phyloP scores from a whole-genome alignment of 1,284 basidiomycete genomes.

The Ustilago bromivora region DNA sequence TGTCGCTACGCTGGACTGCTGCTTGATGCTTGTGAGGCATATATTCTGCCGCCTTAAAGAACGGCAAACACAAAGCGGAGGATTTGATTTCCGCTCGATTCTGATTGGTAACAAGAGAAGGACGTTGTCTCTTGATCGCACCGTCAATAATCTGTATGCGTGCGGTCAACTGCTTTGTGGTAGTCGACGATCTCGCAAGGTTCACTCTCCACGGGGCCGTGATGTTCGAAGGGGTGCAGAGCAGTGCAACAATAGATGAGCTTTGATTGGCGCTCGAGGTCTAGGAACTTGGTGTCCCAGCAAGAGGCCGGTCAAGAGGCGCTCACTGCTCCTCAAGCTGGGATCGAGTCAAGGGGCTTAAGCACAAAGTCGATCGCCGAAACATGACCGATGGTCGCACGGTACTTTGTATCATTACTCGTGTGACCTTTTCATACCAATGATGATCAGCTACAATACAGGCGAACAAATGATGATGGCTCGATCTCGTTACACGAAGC shows the following conservation, averaged over 20 bases:
- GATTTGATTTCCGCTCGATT: constrained; percentile 1
- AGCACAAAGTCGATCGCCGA: constrained; percentile 4
- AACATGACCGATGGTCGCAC: constrained; percentile 4
- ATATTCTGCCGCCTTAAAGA: constrained; percentile 3
- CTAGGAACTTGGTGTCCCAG: neutral
- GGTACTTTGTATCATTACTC: neutral
- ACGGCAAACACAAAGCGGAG: neutral
- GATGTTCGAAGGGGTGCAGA: neutral
- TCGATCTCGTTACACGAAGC: neutral
- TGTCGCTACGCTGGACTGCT: neutral
- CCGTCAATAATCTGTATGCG: neutral
- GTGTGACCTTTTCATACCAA: constrained; percentile 8
- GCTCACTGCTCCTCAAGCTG: neutral
- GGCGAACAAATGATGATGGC: neutral
- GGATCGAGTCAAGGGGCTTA: neutral
- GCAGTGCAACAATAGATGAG: neutral
- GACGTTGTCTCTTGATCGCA: neutral
- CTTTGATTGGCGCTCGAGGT: neutral
- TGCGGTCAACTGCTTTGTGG: neutral
- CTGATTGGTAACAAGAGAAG: constrained; percentile 1
- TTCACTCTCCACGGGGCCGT: neutral
- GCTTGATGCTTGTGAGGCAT: neutral
- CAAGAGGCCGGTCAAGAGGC: neutral
- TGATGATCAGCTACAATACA: neutral
- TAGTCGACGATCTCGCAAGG: neutral